Evolutionary conservation across 345 rosid species (phyloP).

Genomic region (Geranium brycei): DNA sequence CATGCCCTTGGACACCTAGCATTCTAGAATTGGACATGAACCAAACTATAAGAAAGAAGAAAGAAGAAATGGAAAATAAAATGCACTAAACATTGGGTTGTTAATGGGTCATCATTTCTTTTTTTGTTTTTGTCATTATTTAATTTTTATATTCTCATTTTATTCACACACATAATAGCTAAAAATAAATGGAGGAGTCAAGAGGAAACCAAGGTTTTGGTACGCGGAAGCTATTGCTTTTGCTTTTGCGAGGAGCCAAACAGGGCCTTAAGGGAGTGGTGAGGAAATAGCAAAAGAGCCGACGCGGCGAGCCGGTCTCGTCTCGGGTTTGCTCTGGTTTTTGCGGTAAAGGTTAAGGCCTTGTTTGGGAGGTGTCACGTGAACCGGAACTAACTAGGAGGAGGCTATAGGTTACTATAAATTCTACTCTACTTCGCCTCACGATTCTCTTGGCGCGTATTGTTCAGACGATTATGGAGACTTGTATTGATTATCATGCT

Average conservation of each 20-base stretch:
- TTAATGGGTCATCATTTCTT: background rate
- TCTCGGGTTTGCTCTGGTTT: background rate
- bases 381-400: constrained; percentile 1
- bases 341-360: background rate
- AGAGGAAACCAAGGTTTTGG: no score
- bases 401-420: background rate
- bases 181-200: background rate
- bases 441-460: constrained; percentile 7
- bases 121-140: no score
- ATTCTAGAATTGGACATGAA: no score
- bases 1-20: no score
- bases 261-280: background rate
- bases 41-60: no score
- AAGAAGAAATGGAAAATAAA: no score
- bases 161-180: no score
- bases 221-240: background rate
- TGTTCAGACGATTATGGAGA: no score
- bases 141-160: no score
- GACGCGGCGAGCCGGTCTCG: background rate
- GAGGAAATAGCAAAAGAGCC: background rate
- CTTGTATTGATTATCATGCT: no score
- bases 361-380: constrained; percentile 7
- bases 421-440: background rate
- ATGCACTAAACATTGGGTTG: background rate
- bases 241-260: background rate